These are phyloP conservation scores for Magnusiomyces tetraspermus DNA, from an alignment of 1,139 yeast species.

Conservation along the genomic window DNA sequence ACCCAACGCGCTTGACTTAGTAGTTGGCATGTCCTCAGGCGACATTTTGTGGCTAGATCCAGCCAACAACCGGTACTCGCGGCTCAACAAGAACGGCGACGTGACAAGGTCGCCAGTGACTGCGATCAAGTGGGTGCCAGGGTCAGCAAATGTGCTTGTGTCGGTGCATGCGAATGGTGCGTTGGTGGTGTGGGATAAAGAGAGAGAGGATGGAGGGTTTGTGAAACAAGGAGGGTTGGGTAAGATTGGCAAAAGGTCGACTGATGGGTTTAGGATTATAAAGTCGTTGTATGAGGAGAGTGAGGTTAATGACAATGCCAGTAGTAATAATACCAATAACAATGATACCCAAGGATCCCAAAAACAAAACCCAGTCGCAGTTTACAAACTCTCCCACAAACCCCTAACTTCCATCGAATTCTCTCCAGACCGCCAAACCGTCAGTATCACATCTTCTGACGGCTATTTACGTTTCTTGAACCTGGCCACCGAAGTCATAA, in stretches of 20 bases:
- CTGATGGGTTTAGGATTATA: slow-evolving; percentile 25
- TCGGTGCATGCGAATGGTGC: slow-evolving; percentile 38
- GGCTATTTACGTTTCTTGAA: slow-evolving; percentile 57
- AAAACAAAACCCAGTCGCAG: slow-evolving; percentile 43
- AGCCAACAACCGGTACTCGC: slow-evolving; percentile 37
- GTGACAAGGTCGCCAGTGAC: slow-evolving; percentile 33
- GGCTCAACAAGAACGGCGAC: slow-evolving; percentile 42
- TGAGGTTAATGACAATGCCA: not conserved
- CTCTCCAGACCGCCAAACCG: slow-evolving; percentile 38
- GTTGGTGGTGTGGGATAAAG: slow-evolving; percentile 35
- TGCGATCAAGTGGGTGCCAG: slow-evolving; percentile 37
- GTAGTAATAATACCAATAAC: slow-evolving; percentile 12
- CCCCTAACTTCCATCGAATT: slow-evolving; percentile 45
- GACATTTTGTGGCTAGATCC: slow-evolving; percentile 52
- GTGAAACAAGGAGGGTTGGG: slow-evolving; percentile 19
- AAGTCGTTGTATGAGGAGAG: slow-evolving; percentile 17
- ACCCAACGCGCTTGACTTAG: slow-evolving; percentile 38
- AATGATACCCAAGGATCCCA: not conserved
- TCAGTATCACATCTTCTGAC: slow-evolving; percentile 55
- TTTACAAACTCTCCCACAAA: slow-evolving; percentile 50
- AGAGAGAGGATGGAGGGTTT: slow-evolving; percentile 33
- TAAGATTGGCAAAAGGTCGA: slow-evolving; percentile 20
- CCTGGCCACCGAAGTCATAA: slow-evolving; percentile 38
- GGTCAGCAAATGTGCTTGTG: slow-evolving; percentile 32
- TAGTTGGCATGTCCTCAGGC: slow-evolving; percentile 44